phyloP scores from a whole-genome alignment of 2,329 filamentous ascomycete genomes.

The Ascochyta pisi region DNA sequence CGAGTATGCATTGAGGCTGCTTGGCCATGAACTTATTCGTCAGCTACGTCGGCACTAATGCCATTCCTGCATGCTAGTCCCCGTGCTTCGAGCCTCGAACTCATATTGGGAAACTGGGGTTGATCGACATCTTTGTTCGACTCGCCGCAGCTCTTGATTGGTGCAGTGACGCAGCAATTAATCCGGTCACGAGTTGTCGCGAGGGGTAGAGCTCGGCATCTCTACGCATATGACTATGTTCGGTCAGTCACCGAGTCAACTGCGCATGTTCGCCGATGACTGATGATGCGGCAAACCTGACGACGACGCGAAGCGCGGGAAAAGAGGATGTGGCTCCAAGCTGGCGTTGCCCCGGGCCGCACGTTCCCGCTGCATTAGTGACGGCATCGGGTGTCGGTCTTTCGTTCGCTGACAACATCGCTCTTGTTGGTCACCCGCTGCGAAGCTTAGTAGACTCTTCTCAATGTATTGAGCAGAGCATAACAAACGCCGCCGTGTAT shows the following conservation, averaged over 20 bases:
- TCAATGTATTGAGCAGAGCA: background rate
- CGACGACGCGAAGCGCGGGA: too few relatives aligned
- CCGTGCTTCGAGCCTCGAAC: background rate
- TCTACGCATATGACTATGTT: background rate
- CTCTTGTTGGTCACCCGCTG: background rate
- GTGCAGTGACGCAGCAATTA: constrained; percentile 3
- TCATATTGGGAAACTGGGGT: constrained; percentile 6
- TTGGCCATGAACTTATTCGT: background rate
- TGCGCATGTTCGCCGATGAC: background rate
- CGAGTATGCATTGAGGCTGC: background rate
- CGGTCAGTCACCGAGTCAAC: background rate
- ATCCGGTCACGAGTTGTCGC: background rate
- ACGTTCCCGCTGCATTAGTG: background rate
- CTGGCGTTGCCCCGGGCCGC: background rate
- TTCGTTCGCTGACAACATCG: background rate
- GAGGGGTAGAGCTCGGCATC: constrained; percentile 2
- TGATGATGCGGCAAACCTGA: background rate
- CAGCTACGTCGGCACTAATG: background rate
- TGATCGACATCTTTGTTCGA: background rate
- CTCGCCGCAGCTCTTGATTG: constrained; percentile 1
- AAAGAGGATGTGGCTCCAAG: background rate
- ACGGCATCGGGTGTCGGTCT: background rate
- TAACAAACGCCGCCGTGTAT: background rate
- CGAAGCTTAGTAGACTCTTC: background rate
- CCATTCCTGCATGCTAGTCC: background rate